Conservation (phyloP, 768 basidiomycete genomes). For the Boletus rubroflammeus region DNA sequence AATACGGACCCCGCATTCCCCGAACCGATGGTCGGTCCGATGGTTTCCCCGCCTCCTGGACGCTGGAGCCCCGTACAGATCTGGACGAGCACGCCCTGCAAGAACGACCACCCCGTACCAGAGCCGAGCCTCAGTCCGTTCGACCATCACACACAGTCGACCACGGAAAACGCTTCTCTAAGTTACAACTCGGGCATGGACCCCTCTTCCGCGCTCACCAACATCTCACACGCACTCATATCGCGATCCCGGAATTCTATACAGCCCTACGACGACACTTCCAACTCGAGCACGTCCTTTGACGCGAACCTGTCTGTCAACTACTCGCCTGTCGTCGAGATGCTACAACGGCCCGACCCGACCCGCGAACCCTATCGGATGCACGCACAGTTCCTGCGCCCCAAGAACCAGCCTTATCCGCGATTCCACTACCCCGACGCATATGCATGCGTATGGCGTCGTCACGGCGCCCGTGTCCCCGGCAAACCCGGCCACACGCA, state of each 20-base stretch:
- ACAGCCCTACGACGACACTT: conserved; percentile 9
- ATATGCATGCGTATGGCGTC: conserved; percentile 17
- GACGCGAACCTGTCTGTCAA: conserved; percentile 2
- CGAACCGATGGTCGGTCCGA: conserved; percentile 1
- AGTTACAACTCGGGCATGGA: no score
- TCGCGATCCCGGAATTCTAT: conserved; percentile 18
- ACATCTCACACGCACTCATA: conserved; percentile 19
- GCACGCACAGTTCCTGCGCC: not conserved
- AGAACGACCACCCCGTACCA: not conserved
- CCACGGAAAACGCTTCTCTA: no score
- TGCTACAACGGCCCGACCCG: not conserved
- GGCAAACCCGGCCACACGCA: conserved; percentile 7
- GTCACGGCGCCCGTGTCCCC: conserved; percentile 12
- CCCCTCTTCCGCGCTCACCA: not conserved
- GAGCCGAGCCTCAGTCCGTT: not conserved
- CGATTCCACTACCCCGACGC: conserved; percentile 11
- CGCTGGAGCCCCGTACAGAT: conserved; percentile 16
- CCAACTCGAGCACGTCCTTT: conserved; percentile 4
- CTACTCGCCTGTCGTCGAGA: not conserved
- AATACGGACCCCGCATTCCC: not conserved
- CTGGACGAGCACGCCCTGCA: conserved; percentile 27
- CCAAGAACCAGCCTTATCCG: not conserved
- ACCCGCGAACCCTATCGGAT: not conserved
- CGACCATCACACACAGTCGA: not conserved
- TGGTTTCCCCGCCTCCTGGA: conserved; percentile 9